These are phyloP conservation scores for Murraya paniculata DNA, from an alignment of 345 rosid species.

Conservation along the genomic window DNA sequence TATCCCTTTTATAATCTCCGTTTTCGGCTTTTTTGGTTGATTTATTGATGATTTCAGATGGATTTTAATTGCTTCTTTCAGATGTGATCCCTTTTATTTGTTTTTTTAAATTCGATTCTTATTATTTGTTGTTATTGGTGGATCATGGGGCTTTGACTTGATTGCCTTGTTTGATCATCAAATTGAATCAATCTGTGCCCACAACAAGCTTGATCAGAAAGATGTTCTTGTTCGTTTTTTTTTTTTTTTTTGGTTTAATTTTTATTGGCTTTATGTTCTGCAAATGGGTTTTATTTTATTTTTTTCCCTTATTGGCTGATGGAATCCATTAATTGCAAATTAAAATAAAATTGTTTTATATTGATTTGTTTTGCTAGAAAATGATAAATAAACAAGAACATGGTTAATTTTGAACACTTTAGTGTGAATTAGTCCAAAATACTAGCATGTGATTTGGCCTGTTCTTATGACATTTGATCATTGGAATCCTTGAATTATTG, in stretches of 20 bases:
- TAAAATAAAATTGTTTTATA: background rate
- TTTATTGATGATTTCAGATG: background rate
- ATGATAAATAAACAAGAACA: background rate
- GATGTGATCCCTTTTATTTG: background rate
- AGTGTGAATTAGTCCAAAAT: background rate
- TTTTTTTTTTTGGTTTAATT: background rate
- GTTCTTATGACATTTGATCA: background rate
- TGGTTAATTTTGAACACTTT: background rate
- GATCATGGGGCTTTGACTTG: constrained; percentile 3
- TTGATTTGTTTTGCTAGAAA: background rate
- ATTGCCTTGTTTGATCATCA: constrained; percentile 7
- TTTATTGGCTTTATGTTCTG: background rate
- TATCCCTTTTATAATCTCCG: background rate
- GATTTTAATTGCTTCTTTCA: background rate
- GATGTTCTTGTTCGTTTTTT: background rate
- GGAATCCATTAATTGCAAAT: background rate
- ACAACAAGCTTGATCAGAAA: background rate
- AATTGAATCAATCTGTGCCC: background rate
- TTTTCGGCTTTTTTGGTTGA: background rate
- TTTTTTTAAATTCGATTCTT: background rate
- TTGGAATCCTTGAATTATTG: background rate
- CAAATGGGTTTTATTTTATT: background rate
- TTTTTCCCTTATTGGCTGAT: background rate
- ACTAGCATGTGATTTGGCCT: background rate
- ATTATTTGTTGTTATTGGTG: background rate